Base-by-base conservation (phyloP, 352 stramenopile species). In the Pythium dissotocum region DNA sequence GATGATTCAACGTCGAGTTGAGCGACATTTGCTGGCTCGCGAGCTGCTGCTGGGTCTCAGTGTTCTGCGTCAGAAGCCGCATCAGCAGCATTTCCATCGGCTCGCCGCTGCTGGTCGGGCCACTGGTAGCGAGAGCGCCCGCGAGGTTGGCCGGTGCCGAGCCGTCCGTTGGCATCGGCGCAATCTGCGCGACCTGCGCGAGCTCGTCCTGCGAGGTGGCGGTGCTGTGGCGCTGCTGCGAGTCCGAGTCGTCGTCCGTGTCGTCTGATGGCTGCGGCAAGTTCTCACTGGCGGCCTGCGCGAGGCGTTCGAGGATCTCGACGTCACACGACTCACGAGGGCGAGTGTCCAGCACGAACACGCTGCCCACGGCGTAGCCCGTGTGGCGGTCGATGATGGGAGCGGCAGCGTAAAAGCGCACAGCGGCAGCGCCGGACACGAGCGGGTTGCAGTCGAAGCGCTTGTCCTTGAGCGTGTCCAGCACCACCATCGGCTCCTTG, bases 371-470 rank as follows among this genome's bases (percentile, higher is more conserved):
- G 49, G 77, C 80, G 58, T 88, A 74, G 2, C 85, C 85, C 6
- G 77, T 83, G 48, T 75, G 74, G 1, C 69, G 80, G 55, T 90
- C 78, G 13, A 93, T 55, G 58, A 95, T 90, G 5, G 87, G 87
- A 14, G 84, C 87, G 18, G 81, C 75, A 5, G 96, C 96, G 76
- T 99, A 98, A 69, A 99, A 98, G n/a, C 95, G 88, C 38, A 99
- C 89, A 53, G 89, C 78, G 5, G 93, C 89, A 32, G 82, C 79
- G 21, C 94, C 93, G 1, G 83, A 91, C 1, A 98, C 93, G 2
- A 98, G 81, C 46, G 88, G 83, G 75, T 97, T 98, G 49, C 80
- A 72, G 26, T 80, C 71, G 64, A 98, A 98, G 30, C 94, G 83
- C 61, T 73, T 66, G 76, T 99, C 95, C 52, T 93, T 82, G 21